Evolutionary conservation across 371 early-diverging fungal genomes (phyloP), one percentile per base, ranked within the genome.

Genomic region (Parasitella parasitica): DNA sequence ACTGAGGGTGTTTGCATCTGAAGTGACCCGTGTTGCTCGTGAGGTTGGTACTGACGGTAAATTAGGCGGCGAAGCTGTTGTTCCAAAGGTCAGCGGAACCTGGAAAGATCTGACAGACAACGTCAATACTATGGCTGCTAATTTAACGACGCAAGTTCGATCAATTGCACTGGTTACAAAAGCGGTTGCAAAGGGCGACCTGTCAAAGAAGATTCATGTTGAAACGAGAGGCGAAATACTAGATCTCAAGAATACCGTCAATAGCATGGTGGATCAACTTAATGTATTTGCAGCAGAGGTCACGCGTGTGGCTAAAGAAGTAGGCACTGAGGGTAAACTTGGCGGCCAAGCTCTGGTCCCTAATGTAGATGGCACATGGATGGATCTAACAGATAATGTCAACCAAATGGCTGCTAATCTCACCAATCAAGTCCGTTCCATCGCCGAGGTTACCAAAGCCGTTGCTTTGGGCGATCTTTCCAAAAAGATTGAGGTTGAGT

Each of bases 71-170:
- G 72, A 57, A 72, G 73, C 71, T 0, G 37, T 52, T 1, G 87
- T 87, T 0, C 72, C 83, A 16, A 78, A 66, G 20, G 85, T 86
- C 0, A 79, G 70, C 49, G 89, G 89, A 7, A 85, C 83, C 0
- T 87, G 88, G 88, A 85, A 81, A 49, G 87, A 84, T 38, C 70
- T 89, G 16, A 89, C 89, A 2, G 82, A 84, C 26, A 87, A 84
- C 49, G 85, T 88, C 50, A 88, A 88, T 50, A 63, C 72, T 43
- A 65, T 88, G 88, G 88, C 88, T 0, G 58, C 77, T 39, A 88
- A 88, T 49, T 61, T 88, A 1, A 88, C 88, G 3, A 75, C 73
- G 5, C 88, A 88, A 69, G 87, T 89, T 7, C 69, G 78, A n/a
- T 79, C 81, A 6, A 89, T 89, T 49, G 84, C 84, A 1, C 55